phyloP scores from a whole-genome alignment of 345 rosid species.

The Anacardium occidentale region DNA sequence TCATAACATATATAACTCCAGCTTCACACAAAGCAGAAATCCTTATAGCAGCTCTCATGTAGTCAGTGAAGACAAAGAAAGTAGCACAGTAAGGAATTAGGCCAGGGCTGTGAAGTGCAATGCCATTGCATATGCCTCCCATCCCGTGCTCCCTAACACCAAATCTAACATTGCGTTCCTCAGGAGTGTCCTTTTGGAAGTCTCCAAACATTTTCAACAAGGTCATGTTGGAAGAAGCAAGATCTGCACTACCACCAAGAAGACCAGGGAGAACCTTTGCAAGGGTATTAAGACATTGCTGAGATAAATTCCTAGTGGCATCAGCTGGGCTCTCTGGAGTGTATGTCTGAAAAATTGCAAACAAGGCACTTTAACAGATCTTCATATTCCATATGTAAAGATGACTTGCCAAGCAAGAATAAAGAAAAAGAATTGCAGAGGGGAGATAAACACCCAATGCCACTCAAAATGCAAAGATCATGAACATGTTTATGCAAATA shows the following conservation, averaged over 20 bases:
- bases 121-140: constrained; percentile 98
- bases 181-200: constrained; percentile 90
- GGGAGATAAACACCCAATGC: neutral
- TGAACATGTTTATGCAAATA: neutral
- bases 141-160: constrained; percentile 98
- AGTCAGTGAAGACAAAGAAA: constrained; percentile 99
- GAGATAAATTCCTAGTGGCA: constrained; percentile 93
- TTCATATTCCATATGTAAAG: neutral
- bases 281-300: constrained; percentile 81
- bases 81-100: constrained; percentile 96
- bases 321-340: constrained; percentile 88
- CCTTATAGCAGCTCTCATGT: constrained; percentile 99
- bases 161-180: constrained; percentile 84
- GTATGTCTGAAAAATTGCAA: constrained; percentile 54
- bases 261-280: constrained; percentile 81
- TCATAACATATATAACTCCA: constrained; percentile 96
- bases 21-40: constrained; percentile 84
- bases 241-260: constrained; percentile 98
- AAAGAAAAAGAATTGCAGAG: no score
- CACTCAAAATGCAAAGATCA: neutral
- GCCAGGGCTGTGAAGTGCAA: constrained; percentile 88
- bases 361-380: constrained; percentile 20
- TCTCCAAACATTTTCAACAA: constrained; percentile 82
- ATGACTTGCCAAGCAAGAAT: neutral
- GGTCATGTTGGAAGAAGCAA: constrained; percentile 99